Evolutionary conservation across 2,329 filamentous ascomycete species (phyloP), one percentile per base, ranked within the genome.

Genomic region (Tothia fuscella): DNA sequence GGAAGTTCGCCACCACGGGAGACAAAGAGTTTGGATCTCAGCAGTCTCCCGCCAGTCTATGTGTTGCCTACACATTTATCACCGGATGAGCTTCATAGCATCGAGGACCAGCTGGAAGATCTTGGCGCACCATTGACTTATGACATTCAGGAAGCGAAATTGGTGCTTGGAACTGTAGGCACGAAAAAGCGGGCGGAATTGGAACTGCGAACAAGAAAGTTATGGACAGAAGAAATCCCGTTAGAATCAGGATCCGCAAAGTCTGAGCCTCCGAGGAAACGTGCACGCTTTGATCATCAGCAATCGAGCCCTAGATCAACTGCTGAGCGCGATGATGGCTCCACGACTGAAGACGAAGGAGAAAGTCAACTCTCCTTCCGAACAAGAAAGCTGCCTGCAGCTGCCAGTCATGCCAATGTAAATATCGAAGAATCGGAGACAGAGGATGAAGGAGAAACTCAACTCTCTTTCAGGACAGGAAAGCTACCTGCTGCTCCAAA

Each of bases 81-180:
- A 2, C 60, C 72, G 1, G 70, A 78, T 5, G 73, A 81, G 47
- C 64, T 83, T 7, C 73, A 78, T 38, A 59, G 69, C 24, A 56
- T 85, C 12, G 80, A 87, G 55, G 71, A 77, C 20, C 69, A 69
- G 17, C 72, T 93, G 7, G 65, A 71, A 3, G 54, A 58, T 5
- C 58, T 62, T 41, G 62, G 63, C 40, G 76, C 72, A 5, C 70
- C 68, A 0, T 56, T 91, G 41, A 88, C 84, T 0, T 79, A 80
- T 45, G 74, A 89, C 56, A 66, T 81, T 40, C 66, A 68, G 12
- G 81, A 89, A 57, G 86, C 86, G 1, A 68, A 73, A 4, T 59
- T 95, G 3, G 67, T 94, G 2, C 57, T 96, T 22, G 86, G 82
- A 2, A 84, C 78, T 49, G 70, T 93, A 25, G 68, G 69, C 1